Evolutionary conservation across 768 basidiomycete species (phyloP).

Genomic region (Lactarius indigo): DNA sequence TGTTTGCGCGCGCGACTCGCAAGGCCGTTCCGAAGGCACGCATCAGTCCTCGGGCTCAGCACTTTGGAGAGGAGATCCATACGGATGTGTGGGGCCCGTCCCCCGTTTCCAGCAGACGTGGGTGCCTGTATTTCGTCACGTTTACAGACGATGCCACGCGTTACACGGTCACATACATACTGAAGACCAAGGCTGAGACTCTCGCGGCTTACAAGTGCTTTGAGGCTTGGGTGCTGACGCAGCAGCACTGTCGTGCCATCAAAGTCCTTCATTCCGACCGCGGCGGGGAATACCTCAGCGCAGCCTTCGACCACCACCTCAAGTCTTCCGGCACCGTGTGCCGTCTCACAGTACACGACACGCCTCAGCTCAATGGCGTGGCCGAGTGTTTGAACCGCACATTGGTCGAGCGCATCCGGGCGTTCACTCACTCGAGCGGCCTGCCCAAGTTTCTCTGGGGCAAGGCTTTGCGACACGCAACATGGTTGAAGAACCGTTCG

Average conservation of each 20-base stretch:
- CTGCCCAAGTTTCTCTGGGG: conserved; percentile 14
- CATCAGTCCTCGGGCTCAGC: neutral
- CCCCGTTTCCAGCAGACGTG: no score
- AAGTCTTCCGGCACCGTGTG: neutral
- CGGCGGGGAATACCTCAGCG: no score
- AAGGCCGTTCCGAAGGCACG: neutral
- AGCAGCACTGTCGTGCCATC: no score
- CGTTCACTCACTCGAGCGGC: neutral
- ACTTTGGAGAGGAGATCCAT: neutral
- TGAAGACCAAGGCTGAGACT: no score
- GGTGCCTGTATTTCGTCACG: no score
- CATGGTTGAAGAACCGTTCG: conserved; percentile 39
- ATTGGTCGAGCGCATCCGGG: conserved; percentile 32
- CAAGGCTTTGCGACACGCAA: conserved; percentile 27
- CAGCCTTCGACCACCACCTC: neutral
- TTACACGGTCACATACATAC: no score
- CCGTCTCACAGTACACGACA: neutral
- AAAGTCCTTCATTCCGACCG: no score
- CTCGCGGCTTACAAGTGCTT: no score
- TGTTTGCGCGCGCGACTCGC: neutral
- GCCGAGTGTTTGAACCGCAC: conserved; percentile 40
- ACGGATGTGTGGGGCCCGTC: neutral
- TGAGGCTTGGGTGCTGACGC: no score
- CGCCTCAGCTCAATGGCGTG: conserved; percentile 36
- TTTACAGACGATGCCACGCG: no score